These are phyloP conservation scores for Mycena kentingensis DNA, from an alignment of 768 basidiomycete genomes.

Conservation along the genomic window DNA sequence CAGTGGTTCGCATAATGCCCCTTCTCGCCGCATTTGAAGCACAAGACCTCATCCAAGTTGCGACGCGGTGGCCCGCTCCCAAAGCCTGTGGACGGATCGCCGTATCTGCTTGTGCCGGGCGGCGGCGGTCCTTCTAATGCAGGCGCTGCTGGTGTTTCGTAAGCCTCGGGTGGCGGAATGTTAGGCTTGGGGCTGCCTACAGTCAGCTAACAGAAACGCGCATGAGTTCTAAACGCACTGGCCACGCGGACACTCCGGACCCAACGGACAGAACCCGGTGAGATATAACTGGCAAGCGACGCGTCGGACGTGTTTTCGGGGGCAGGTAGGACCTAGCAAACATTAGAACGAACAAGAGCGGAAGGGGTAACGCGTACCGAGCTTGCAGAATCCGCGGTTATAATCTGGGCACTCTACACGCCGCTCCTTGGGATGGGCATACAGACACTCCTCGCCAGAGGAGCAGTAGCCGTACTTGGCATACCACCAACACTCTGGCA, in stretches of 20 bases:
- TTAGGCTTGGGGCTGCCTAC: conserved; percentile 71
- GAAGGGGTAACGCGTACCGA: conserved; percentile 58
- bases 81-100: conserved; percentile 62
- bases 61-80: conserved; percentile 49
- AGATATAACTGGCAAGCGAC: conserved; percentile 90
- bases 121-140: conserved; percentile 86
- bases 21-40: conserved; percentile 92
- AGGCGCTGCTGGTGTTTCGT: conserved; percentile 75
- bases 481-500: conserved; percentile 99
- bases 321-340: conserved; percentile 75
- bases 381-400: conserved; percentile 91
- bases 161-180: conserved; percentile 69
- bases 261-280: conserved; percentile 90
- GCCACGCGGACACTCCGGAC: conserved; percentile 83
- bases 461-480: conserved; percentile 98
- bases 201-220: conserved; percentile 10
- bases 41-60: conserved; percentile 81
- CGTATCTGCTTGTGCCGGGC: conserved; percentile 85
- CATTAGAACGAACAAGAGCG: conserved; percentile 11
- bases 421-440: conserved; percentile 91
- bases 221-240: conserved; percentile 61
- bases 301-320: conserved; percentile 89
- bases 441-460: conserved; percentile 95
- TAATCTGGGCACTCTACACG: conserved; percentile 94
- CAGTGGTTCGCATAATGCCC: conserved; percentile 97